Base-by-base conservation (phyloP, 1,139 yeast species). In the Saccharomyces hybrid region DNA sequence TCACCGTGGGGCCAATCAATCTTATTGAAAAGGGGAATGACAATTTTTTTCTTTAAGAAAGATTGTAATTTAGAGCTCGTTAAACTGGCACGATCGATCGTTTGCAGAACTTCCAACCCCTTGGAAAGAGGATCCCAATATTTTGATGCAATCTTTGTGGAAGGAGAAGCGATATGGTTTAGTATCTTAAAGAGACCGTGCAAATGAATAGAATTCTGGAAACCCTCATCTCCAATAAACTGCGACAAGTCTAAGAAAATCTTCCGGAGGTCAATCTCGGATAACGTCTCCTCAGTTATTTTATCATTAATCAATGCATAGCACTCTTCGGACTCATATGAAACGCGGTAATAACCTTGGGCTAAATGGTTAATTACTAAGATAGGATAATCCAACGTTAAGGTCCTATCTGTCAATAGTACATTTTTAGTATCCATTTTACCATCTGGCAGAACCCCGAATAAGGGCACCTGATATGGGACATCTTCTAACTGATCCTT, bases 361-460 rank as follows among this genome's bases (percentile, higher is more conserved):
- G 77, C 71, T 55, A 77, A 75, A 25, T 77, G 68, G 60, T 84
- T 84, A 23, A 79, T 59, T 29, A 72, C 59, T 14, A 74, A 57
- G 25, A 77, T 63, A 11, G 69, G 65, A 4, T 69, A 66, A 3
- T 60, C 48, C 48, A 50, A 73, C 54, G 47, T 58, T 42, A 75
- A 55, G 2, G 72, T 70, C 60, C 84, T 72, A 58, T 81, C 86
- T 3, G 78, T 77, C 67, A 83, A 61, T 52, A 83, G 58, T 3
- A 60, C 60, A 32, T 66, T 63, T 47, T 75, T 66, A 57, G 76
- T 74, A 47, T 74, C 70, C 3, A 73, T 57, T 46, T 73, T 64
- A 2, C 75, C 74, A 53, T 72, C 73, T 9, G 64, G 54, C n/a
- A 74, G 62, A 54, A 70, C 75, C 26, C 82, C 69, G 5, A 78